Conservation (phyloP, 805 yeast species). For the Lachancea meyersii region DNA sequence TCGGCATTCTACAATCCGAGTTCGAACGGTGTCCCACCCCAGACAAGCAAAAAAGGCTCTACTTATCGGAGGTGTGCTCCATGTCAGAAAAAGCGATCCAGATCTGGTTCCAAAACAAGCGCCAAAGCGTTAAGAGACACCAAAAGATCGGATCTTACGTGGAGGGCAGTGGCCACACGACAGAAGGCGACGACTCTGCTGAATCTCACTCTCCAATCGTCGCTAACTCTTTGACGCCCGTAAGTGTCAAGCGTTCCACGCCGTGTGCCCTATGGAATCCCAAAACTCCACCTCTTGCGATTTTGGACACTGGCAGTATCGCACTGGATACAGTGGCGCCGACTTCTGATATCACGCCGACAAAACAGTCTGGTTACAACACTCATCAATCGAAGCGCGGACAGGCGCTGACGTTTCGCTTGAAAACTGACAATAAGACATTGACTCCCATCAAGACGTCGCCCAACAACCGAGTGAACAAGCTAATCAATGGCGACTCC, state of each 20-base stretch:
- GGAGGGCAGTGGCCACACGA: background rate
- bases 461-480: constrained; percentile 32
- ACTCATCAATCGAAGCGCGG: constrained; percentile 15
- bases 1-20: constrained; percentile 73
- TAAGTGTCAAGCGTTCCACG: background rate
- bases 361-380: background rate
- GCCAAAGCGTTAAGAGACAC: constrained; percentile 70
- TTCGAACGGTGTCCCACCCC: constrained; percentile 78
- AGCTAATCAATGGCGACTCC: constrained; percentile 23
- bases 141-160: constrained; percentile 14
- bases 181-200: constrained; percentile 3
- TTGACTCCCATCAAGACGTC: constrained; percentile 29
- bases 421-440: constrained; percentile 26
- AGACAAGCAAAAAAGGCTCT: constrained; percentile 63
- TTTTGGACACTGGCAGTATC: constrained; percentile 4
- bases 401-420: constrained; percentile 32
- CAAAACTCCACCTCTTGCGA: constrained; percentile 5
- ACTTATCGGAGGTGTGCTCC: constrained; percentile 71
- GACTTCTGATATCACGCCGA: background rate
- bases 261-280: background rate
- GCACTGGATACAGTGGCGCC: constrained; percentile 1
- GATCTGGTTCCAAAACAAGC: constrained; percentile 95
- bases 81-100: constrained; percentile 99
- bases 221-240: constrained; percentile 2
- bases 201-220: constrained; percentile 1